Evolutionary conservation across 2,329 filamentous ascomycete species (phyloP).

Genomic region (Chrysosporium keratinophilum): DNA sequence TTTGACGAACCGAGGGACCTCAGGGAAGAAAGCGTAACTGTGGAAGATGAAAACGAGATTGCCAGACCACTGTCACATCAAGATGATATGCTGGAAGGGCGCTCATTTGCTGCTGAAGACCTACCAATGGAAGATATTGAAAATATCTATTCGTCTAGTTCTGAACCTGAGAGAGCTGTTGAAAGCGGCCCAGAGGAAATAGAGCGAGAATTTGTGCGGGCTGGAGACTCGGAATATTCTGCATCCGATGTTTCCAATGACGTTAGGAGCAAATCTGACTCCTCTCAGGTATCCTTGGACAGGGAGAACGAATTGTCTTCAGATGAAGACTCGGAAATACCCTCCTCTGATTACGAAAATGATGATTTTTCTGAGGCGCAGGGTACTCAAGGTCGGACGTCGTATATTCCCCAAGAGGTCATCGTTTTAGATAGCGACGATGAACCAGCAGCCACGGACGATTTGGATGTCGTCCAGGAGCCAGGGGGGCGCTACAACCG

Average conservation of each 20-base stretch:
- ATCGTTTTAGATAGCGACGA: slow-evolving; percentile 36
- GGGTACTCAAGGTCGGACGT: slow-evolving; percentile 10
- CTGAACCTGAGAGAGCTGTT: neutral
- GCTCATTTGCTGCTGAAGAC: neutral
- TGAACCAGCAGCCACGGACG: slow-evolving; percentile 18
- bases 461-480: neutral
- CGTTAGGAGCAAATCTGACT: neutral
- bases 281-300: neutral
- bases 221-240: neutral
- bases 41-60: neutral
- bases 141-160: neutral
- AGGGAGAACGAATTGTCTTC: neutral
- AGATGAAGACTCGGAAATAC: neutral
- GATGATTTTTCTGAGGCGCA: neutral
- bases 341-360: neutral
- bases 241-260: neutral
- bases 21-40: neutral
- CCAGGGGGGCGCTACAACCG: neutral
- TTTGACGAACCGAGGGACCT: neutral
- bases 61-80: neutral
- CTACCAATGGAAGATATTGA: neutral
- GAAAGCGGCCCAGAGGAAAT: neutral
- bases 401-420: slow-evolving; percentile 24
- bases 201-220: neutral
- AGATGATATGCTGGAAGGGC: neutral